Evolutionary conservation across 768 basidiomycete genomes (phyloP).

Genomic region (Psilocybe cyanescens): DNA sequence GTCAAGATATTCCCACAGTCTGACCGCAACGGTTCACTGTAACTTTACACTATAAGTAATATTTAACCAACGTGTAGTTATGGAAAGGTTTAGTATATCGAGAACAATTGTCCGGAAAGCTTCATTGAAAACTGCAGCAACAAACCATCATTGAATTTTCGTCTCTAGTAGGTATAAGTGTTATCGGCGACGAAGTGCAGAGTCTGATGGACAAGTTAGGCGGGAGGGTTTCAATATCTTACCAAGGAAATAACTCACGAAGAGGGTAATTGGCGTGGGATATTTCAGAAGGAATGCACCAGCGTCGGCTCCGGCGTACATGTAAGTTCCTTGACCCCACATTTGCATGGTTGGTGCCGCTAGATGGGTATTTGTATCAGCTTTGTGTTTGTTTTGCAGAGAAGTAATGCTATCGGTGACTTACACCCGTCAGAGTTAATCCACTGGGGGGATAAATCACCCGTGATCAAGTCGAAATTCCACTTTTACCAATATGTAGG

Average conservation of each 20-base stretch:
- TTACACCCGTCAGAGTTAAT: conserved; percentile 25
- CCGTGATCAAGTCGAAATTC: conserved; percentile 16
- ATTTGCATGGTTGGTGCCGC: conserved; percentile 5
- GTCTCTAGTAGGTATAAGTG: too few relatives aligned
- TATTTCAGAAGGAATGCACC: conserved; percentile 7
- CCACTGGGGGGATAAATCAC: conserved; percentile 21
- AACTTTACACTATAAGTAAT: too few relatives aligned
- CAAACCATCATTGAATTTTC: too few relatives aligned
- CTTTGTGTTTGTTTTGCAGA: background rate
- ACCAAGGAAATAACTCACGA: background rate
- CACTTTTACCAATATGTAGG: conserved; percentile 15
- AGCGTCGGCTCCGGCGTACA: conserved; percentile 12
- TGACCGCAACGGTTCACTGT: too few relatives aligned
- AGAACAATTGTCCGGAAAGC: too few relatives aligned
- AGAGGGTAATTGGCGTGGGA: conserved; percentile 4
- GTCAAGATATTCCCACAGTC: too few relatives aligned
- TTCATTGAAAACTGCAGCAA: too few relatives aligned
- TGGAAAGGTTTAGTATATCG: too few relatives aligned
- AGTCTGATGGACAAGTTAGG: background rate
- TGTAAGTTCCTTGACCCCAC: conserved; percentile 4
- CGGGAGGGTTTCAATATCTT: background rate
- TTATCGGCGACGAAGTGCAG: background rate
- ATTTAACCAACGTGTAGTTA: too few relatives aligned
- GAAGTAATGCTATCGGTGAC: background rate
- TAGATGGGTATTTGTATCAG: background rate